These are phyloP conservation scores for Combretum micranthum DNA, from an alignment of 345 rosid genomes.

Conservation along the genomic window DNA sequence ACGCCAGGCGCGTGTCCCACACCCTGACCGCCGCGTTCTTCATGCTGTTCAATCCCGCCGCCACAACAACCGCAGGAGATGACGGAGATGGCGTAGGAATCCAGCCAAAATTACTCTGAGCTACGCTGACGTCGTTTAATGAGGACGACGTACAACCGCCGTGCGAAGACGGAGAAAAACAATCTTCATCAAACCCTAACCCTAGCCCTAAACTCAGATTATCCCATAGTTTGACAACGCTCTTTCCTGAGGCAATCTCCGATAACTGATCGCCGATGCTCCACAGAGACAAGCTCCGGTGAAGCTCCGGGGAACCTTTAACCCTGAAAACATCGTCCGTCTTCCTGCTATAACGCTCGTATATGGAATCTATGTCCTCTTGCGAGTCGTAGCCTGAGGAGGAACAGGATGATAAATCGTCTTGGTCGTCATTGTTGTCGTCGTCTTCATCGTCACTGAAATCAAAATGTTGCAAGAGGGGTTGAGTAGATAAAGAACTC, in stretches of 20 bases:
- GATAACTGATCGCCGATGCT: slow-evolving; percentile 30
- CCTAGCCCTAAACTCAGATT: slow-evolving; percentile 34
- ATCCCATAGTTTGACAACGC: slow-evolving; percentile 62
- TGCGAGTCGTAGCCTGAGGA: neutral
- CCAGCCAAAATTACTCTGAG: neutral
- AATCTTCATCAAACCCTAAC: slow-evolving; percentile 13
- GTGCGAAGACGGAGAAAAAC: slow-evolving; percentile 9
- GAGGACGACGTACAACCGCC: neutral
- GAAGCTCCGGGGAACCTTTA: slow-evolving; percentile 17
- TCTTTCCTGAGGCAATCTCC: slow-evolving; percentile 34
- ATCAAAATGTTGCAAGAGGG: neutral
- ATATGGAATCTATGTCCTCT: slow-evolving; percentile 9
- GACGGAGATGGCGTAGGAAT: slow-evolving; percentile 23
- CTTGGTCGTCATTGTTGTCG: slow-evolving; percentile 26
- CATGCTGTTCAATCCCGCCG: slow-evolving; percentile 15
- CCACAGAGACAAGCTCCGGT: neutral
- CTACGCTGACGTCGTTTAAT: no score
- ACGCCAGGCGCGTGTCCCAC: slow-evolving; percentile 58
- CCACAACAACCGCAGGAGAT: slow-evolving; percentile 34
- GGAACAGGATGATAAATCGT: slow-evolving; percentile 9
- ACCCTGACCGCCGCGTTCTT: slow-evolving; percentile 27
- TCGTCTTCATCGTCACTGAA: neutral
- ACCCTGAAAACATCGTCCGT: slow-evolving; percentile 25
- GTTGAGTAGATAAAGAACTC: slow-evolving; percentile 14
- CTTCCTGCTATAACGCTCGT: no score